Conservation (phyloP, 371 early-diverging fungal genomes). For the Mortierella sp. region DNA sequence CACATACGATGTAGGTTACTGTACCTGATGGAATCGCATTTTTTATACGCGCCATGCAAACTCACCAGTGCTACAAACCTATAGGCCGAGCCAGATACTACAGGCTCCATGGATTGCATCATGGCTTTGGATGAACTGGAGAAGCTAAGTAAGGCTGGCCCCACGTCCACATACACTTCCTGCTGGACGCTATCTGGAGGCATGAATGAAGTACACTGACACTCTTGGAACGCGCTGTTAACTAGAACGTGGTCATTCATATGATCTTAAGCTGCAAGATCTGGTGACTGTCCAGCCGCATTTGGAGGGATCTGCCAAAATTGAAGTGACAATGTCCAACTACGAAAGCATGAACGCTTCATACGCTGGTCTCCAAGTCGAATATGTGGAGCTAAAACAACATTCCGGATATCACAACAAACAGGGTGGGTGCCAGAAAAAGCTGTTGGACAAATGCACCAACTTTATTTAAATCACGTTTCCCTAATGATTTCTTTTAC, state of each 20-base stretch:
- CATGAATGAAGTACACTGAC: too few relatives aligned
- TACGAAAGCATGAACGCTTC: background rate
- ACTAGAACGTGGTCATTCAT: constrained; percentile 11
- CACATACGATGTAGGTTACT: constrained; percentile 27
- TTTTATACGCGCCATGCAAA: too few relatives aligned
- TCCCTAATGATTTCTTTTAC: too few relatives aligned
- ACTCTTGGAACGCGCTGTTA: background rate
- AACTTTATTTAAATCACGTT: too few relatives aligned
- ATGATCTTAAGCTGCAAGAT: constrained; percentile 33
- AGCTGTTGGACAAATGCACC: too few relatives aligned
- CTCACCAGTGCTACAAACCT: too few relatives aligned
- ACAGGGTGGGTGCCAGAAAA: too few relatives aligned
- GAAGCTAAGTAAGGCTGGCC: constrained; percentile 23
- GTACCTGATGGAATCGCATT: too few relatives aligned
- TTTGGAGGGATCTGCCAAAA: constrained; percentile 11
- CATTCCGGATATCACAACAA: too few relatives aligned
- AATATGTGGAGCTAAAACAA: constrained; percentile 32
- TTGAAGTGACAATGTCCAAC: too few relatives aligned
- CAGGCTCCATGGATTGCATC: constrained; percentile 29
- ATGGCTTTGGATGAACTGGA: constrained; percentile 16
- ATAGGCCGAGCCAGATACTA: constrained; percentile 33
- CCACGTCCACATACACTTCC: too few relatives aligned
- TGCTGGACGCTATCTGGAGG: too few relatives aligned
- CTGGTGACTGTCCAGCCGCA: constrained; percentile 35
- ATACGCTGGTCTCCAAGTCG: constrained; percentile 28